Evolutionary conservation across 2,329 filamentous ascomycete genomes (phyloP), one percentile per base, ranked within the genome.

Genomic region (Ustilaginoidea virens): DNA sequence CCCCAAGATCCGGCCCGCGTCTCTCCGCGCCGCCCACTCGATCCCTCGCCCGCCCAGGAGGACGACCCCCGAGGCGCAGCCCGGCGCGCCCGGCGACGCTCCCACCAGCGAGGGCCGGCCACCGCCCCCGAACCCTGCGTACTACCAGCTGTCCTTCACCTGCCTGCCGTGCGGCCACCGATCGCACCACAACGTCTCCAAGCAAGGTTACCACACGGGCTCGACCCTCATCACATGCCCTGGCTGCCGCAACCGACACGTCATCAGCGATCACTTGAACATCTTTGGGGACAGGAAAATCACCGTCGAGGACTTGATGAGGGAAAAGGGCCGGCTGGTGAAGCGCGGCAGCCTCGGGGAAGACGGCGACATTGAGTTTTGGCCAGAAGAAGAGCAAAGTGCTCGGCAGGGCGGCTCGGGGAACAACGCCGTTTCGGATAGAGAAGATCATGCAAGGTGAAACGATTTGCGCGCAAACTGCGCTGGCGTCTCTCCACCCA

Each of bases 151-250:
- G 39, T 80, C 75, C 28, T 94, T 98, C 52, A 98, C 90, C 40
- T 98, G 90, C 66, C 75, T 80, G 34, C 82, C 81, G 18, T 98
- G 90, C 57, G 61, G 66, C 25, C 60, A 69, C 20, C 77, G 86
- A 33, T 92, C 82, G n/a, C 67, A 74, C 9, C 92, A 98, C 56
- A 69, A 69, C 28, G 64, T 98, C 43, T 83, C 82, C 17, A 94
- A 96, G 54, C 90, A 96, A 48, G 90, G 83, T 18, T 98, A 98
- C 50, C 86, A 96, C 54, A 66, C 76, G 37, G 90, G 90, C 20
- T 87, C 83, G 1, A 78, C 90, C 4, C 62, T 98, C 33, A 86
- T 96, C 39, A 77, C 78, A 19, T 98, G 90, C 49, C 87, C 90
- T 0, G 61, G 63, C 4, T 98, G 90, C 55, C 74, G 76, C 45